Conservation (phyloP, 2,329 filamentous ascomycete species). For the Arthrobotrys pseudoclavata region DNA sequence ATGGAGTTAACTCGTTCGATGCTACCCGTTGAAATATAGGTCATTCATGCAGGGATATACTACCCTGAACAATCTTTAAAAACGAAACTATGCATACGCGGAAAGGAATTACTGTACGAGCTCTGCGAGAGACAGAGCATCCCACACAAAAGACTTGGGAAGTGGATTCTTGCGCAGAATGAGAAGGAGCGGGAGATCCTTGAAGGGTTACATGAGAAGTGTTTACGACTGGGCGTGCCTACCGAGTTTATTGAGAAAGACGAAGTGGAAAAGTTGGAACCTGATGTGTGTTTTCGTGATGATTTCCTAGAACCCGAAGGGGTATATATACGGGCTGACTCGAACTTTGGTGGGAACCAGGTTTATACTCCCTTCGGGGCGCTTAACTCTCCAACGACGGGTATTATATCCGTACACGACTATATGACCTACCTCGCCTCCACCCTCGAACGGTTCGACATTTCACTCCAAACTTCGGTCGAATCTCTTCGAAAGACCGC, state of each 20-base stretch:
- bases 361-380: conserved; percentile 71
- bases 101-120: conserved; percentile 81
- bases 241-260: conserved; percentile 76
- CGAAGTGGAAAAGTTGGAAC: conserved; percentile 77
- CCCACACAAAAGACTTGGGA: conserved; percentile 81
- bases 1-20: neutral
- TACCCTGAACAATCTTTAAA: conserved; percentile 84
- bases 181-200: conserved; percentile 76
- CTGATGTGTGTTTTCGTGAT: conserved; percentile 73
- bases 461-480: conserved; percentile 74
- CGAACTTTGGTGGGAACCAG: conserved; percentile 10
- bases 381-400: conserved; percentile 86
- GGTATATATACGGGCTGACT: neutral
- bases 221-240: conserved; percentile 72
- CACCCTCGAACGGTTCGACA: conserved; percentile 79
- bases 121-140: conserved; percentile 79
- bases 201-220: conserved; percentile 70
- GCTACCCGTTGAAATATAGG: conserved; percentile 67
- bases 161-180: conserved; percentile 95
- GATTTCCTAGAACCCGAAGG: neutral
- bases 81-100: conserved; percentile 82
- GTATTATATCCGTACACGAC: conserved; percentile 88
- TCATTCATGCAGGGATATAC: conserved; percentile 96
- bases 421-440: conserved; percentile 86
- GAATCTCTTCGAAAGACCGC: conserved; percentile 70